Evolutionary conservation across 1,284 basidiomycete species (phyloP), one percentile per base, ranked within the genome.

Genomic region (Tylopilus sp.): DNA sequence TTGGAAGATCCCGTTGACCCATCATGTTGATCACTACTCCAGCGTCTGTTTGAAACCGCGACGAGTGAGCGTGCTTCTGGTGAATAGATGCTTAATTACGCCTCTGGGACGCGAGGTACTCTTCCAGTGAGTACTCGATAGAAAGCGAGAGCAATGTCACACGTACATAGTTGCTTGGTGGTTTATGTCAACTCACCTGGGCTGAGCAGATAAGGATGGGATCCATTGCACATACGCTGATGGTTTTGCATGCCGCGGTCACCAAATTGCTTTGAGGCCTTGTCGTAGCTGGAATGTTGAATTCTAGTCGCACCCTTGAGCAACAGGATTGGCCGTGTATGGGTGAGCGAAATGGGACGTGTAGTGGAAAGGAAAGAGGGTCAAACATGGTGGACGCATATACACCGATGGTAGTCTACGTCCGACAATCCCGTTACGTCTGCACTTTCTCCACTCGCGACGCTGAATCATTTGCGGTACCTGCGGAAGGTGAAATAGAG

Each of bases 361-460:
- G 44, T 26, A 40, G 21, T 31, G 44, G 7, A 28, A 34, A 36
- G 36, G 28, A 37, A 44, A 44, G 41, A 35, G 24, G 37, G 49
- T 58, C 45, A 48, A 54, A 50, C 44, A 53, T 20, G 44, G 35
- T 8, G 49, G 51, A 36, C 30, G 28, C 54, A 50, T 60, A 39
- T 60, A 67, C 48, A 64, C 10, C 48, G 54, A 51, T 46, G 46
- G 51, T 66, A 68, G 50, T 69, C 59, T 66, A 66, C 51, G 50
- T 47, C 45, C 51, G 39, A 51, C 41, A 31, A 37, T 48, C 51
- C 43, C 29, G 47, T 41, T 40, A 43, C 14, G 48, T 51, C 29
- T 47, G 24, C 37, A 35, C 43, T 48, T 41, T 46, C 38, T 38
- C 46, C 5, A 26, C 20, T 33, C 20, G 21, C 11, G 9, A 37